A percentile compares a stretch with the other conserved stretches of the same genome.
Evolutionary conservation across 2,329 filamentous ascomycete species (phyloP).

Genomic region (Scytalidium sp.): DNA sequence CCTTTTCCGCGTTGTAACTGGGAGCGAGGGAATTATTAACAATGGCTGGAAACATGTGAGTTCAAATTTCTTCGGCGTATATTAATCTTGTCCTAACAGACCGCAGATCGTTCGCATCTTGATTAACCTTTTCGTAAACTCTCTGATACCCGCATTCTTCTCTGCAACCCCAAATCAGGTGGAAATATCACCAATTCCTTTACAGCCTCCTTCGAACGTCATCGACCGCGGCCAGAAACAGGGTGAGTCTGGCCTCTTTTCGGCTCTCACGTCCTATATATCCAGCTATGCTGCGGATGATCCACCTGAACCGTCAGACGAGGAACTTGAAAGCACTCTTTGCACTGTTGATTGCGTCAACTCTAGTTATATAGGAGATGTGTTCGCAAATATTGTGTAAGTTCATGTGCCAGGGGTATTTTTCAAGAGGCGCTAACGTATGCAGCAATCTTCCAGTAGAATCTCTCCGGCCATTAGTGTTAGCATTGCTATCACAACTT

Average conservation of each 20-base stretch:
- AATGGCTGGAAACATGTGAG: conserved; percentile 77
- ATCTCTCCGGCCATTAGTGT: conserved; percentile 60
- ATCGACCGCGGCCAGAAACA: conserved; percentile 82
- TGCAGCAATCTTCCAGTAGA: conserved; percentile 58
- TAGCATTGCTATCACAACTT: conserved; percentile 76
- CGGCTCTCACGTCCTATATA: conserved; percentile 92
- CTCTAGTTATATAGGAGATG: conserved; percentile 78
- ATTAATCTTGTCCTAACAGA: conserved; percentile 34
- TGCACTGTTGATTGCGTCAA: conserved; percentile 93
- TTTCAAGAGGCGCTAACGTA: conserved; percentile 10
- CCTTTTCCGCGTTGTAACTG: conserved; percentile 87
- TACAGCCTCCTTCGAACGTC: conserved; percentile 88
- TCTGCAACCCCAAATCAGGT: conserved; percentile 59
- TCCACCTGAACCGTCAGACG: conserved; percentile 93
- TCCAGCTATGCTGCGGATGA: conserved; percentile 99
- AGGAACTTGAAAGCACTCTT: conserved; percentile 93
- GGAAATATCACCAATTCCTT: conserved; percentile 75
- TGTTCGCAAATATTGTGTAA: conserved; percentile 80
- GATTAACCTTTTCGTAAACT: conserved; percentile 95
- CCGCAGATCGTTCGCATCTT: conserved; percentile 81
- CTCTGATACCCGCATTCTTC: conserved; percentile 81
- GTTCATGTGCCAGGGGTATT: conserved; percentile 25
- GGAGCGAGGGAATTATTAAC: conserved; percentile 74
- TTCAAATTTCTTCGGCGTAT: conserved; percentile 15
- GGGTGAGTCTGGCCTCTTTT: conserved; percentile 82